Conservation (phyloP, 805 yeast species). For the Saturnispora quitensis region DNA sequence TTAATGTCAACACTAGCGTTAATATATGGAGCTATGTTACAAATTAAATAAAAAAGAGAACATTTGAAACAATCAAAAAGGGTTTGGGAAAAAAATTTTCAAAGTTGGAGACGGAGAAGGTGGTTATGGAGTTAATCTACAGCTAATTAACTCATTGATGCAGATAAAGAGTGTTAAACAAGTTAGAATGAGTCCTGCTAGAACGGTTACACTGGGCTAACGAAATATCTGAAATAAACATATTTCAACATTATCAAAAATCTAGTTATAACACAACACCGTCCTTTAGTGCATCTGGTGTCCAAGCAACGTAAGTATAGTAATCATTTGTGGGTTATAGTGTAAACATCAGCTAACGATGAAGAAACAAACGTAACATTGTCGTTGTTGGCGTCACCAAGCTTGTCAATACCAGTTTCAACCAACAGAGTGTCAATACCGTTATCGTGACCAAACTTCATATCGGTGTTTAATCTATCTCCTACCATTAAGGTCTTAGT, state of each 20-base stretch:
- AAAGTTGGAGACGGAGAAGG: not conserved
- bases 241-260: not conserved
- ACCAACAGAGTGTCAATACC: conserved; percentile 83
- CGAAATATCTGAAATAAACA: not conserved
- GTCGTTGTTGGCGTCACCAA: conserved; percentile 35
- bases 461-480: conserved; percentile 90
- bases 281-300: too few relatives aligned
- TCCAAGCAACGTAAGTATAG: not conserved
- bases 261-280: not conserved
- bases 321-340: conserved; percentile 24
- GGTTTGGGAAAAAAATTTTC: not conserved
- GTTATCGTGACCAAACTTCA: conserved; percentile 82
- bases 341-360: conserved; percentile 70
- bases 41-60: not conserved
- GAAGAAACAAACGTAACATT: conserved; percentile 43
- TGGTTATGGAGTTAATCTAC: not conserved
- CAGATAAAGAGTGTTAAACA: too few relatives aligned
- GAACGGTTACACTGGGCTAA: too few relatives aligned
- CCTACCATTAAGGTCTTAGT: conserved; percentile 82
- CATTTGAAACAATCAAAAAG: not conserved
- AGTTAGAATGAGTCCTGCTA: too few relatives aligned
- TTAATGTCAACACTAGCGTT: not conserved
- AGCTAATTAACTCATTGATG: not conserved
- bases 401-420: conserved; percentile 79
- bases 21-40: not conserved